A percentile compares a stretch with the other conserved stretches of the same genome.
Evolutionary conservation across 2,329 filamentous ascomycete genomes (phyloP).

Genomic region (Fusarium circinatum): DNA sequence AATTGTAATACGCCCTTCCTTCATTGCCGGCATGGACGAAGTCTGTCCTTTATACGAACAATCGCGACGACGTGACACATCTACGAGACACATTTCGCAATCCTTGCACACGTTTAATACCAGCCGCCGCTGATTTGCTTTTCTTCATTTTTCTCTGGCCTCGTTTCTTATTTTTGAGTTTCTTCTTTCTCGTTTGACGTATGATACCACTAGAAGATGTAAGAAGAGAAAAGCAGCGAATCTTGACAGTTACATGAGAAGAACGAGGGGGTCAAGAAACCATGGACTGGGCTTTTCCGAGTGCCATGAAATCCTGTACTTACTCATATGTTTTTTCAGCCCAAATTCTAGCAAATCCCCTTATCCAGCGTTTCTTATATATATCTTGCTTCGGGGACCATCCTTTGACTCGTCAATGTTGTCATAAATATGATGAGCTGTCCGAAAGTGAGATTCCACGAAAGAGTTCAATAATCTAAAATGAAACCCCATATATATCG

Average conservation of each 20-base stretch:
- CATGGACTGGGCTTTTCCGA: constrained; percentile 7
- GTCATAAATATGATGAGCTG: neutral
- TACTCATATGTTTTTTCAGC: constrained; percentile 30
- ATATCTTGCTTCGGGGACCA: neutral
- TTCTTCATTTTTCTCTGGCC: constrained; percentile 37
- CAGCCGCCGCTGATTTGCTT: constrained; percentile 38
- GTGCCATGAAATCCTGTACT: constrained; percentile 32
- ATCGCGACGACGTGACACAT: constrained; percentile 31
- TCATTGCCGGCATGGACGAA: constrained; percentile 6
- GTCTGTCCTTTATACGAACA: constrained; percentile 26
- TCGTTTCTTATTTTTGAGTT: constrained; percentile 29
- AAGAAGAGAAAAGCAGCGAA: constrained; percentile 41
- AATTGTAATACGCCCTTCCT: constrained; percentile 19
- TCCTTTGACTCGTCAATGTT: neutral
- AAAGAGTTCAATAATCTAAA: neutral
- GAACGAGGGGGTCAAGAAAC: constrained; percentile 20
- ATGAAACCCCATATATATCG: neutral
- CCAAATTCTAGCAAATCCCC: constrained; percentile 12
- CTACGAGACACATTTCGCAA: constrained; percentile 38
- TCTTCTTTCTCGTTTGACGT: constrained; percentile 34
- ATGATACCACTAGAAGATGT: constrained; percentile 48
- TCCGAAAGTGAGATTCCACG: neutral
- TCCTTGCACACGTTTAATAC: constrained; percentile 40
- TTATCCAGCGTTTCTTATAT: constrained; percentile 1
- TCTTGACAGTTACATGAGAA: constrained; percentile 31